Percentiles rank a stretch among this genome's conserved stretches.
Conservation (phyloP, 73 alveolate species). For the Paramecium caudatum region DNA sequence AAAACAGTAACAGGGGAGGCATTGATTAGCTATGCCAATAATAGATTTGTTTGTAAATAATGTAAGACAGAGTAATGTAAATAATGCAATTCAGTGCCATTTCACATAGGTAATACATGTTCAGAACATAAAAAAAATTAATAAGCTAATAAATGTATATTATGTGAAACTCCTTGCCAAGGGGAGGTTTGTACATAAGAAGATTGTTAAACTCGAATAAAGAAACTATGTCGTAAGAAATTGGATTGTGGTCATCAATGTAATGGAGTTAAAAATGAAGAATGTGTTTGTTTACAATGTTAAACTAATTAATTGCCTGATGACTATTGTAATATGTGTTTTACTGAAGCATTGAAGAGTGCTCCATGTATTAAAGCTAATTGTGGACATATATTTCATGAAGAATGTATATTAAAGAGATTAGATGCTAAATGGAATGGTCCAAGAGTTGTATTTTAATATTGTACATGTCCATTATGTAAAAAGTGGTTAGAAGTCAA, state of each 20-base stretch:
- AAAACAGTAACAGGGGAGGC: slow-evolving; percentile 62
- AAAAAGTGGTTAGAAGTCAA: slow-evolving; percentile 80
- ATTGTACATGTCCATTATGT: slow-evolving; percentile 88
- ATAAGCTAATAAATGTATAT: slow-evolving; percentile 77
- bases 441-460: slow-evolving; percentile 87
- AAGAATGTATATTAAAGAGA: slow-evolving; percentile 81
- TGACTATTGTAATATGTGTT: slow-evolving; percentile 87
- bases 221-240: slow-evolving; percentile 79
- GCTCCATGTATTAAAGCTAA: slow-evolving; percentile 83
- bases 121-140: slow-evolving; percentile 67
- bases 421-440: slow-evolving; percentile 87
- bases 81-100: slow-evolving; percentile 89
- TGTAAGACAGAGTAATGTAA: slow-evolving; percentile 88
- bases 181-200: slow-evolving; percentile 79
- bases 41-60: slow-evolving; percentile 83
- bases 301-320: slow-evolving; percentile 76
- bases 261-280: slow-evolving; percentile 83
- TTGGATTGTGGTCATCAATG: slow-evolving; percentile 90
- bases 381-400: slow-evolving; percentile 88
- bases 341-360: slow-evolving; percentile 86
- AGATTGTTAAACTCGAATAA: slow-evolving; percentile 81
- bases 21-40: slow-evolving; percentile 81
- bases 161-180: slow-evolving; percentile 72
- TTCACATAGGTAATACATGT: slow-evolving; percentile 91
- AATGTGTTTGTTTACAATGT: slow-evolving; percentile 86